A percentile compares a stretch with the other conserved stretches of the same genome.
phyloP scores from a whole-genome alignment of 495 filamentous ascomycete species.

The Penicillium canariense region DNA sequence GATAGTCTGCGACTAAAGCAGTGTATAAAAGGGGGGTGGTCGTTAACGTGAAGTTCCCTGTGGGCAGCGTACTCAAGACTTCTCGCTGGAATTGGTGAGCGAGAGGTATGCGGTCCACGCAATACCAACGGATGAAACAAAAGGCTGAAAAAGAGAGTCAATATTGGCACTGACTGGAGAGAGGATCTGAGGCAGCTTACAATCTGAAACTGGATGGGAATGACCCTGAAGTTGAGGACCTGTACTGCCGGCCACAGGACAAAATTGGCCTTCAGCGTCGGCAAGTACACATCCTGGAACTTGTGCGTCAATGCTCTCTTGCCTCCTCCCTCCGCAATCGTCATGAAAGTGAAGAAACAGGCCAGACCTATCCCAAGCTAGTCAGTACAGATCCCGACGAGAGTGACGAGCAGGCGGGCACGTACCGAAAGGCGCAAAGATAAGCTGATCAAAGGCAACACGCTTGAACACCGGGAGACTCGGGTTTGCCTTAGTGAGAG shows the following conservation, averaged over 20 bases:
- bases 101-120: conserved; percentile 99
- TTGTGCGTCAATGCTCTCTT: conserved; percentile 76
- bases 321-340: conserved; percentile 89
- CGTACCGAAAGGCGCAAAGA: conserved; percentile 87
- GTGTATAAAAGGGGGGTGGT: conserved; percentile 10
- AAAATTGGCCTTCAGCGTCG: conserved; percentile 93
- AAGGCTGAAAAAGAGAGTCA: conserved; percentile 60
- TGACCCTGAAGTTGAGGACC: conserved; percentile 91
- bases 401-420: not conserved
- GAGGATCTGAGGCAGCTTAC: conserved; percentile 53
- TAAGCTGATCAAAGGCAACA: conserved; percentile 90
- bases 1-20: conserved; percentile 4
- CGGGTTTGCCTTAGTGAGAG: conserved; percentile 72
- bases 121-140: conserved; percentile 94
- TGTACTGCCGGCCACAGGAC: conserved; percentile 96
- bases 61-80: conserved; percentile 35
- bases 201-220: conserved; percentile 95
- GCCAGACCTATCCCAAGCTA: conserved; percentile 59
- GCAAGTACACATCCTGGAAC: conserved; percentile 88
- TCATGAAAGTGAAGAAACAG: conserved; percentile 95
- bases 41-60: conserved; percentile 22
- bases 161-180: not conserved
- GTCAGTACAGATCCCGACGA: conserved; percentile 11
- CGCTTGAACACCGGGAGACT: conserved; percentile 81
- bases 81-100: conserved; percentile 84